Percentiles rank a stretch among this genome's conserved stretches.
Conservation (phyloP, 495 filamentous ascomycete species). For the Parathielavia hyrcaniae region DNA sequence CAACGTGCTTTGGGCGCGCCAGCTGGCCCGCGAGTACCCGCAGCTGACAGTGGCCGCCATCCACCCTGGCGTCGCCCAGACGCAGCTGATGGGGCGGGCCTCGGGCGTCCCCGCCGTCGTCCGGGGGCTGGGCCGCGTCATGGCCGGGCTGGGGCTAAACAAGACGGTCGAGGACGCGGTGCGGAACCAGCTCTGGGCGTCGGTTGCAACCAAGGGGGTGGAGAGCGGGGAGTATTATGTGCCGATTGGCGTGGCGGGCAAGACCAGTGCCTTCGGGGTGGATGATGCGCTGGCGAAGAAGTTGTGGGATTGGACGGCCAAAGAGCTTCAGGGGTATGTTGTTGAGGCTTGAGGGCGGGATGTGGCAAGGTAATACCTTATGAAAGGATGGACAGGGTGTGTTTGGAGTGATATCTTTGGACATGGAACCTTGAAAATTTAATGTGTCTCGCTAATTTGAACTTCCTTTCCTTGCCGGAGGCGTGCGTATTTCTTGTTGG, state of each 20-base stretch:
- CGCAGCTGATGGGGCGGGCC: conserved; percentile 35
- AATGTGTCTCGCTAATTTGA: no score
- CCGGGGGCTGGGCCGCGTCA: no score
- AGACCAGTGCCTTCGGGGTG: conserved; percentile 30
- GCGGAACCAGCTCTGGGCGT: conserved; percentile 57
- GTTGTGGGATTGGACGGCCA: conserved; percentile 62
- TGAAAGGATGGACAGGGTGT: no score
- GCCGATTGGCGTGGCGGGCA: conserved; percentile 26
- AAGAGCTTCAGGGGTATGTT: conserved; percentile 20
- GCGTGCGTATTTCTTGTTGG: no score
- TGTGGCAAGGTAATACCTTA: no score
- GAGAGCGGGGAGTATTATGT: conserved; percentile 37
- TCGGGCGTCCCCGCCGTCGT: not conserved
- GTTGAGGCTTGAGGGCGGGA: not conserved
- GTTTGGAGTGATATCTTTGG: no score
- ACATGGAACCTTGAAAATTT: no score
- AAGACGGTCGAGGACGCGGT: conserved; percentile 42
- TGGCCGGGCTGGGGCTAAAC: no score
- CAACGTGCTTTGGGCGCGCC: conserved; percentile 57
- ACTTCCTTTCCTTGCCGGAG: no score
- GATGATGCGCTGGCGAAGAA: conserved; percentile 45
- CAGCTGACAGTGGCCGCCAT: conserved; percentile 47
- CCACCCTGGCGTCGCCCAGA: conserved; percentile 61
- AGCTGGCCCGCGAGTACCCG: conserved; percentile 55
- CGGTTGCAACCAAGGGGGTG: conserved; percentile 40